A percentile compares a stretch with the other conserved stretches of the same genome.
Evolutionary conservation across 495 filamentous ascomycete species (phyloP).

Genomic region (Thozetella sp.): DNA sequence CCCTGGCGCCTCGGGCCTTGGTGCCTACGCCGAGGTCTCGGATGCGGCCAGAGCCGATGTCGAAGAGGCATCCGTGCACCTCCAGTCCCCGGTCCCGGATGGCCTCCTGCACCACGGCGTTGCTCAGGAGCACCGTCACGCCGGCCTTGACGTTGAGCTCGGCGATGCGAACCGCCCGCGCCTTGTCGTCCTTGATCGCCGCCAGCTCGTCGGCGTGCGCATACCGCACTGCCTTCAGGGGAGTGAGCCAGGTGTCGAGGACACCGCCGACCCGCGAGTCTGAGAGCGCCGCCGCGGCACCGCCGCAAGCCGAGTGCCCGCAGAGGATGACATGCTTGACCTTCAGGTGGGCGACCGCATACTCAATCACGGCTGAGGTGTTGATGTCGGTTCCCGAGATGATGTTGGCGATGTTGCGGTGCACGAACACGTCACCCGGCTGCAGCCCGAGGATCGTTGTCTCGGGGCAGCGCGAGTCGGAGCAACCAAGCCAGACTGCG

Average conservation of each 20-base stretch:
- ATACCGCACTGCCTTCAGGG: conserved; percentile 62
- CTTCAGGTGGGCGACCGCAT: conserved; percentile 71
- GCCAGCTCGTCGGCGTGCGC: conserved; percentile 57
- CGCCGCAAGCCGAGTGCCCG: conserved; percentile 83
- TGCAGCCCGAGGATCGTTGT: conserved; percentile 79
- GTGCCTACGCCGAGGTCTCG: conserved; percentile 57
- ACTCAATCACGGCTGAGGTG: conserved; percentile 79
- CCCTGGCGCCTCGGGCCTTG: conserved; percentile 20
- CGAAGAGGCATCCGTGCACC: conserved; percentile 74
- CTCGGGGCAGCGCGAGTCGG: conserved; percentile 86
- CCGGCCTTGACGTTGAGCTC: conserved; percentile 74
- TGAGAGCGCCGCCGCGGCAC: conserved; percentile 68
- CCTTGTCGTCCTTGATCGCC: conserved; percentile 44
- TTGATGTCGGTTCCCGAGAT: conserved; percentile 76
- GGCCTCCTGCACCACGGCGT: conserved; percentile 61
- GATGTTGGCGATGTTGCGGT: conserved; percentile 95
- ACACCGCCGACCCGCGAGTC: conserved; percentile 70
- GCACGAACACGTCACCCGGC: conserved; percentile 89
- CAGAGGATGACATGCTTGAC: conserved; percentile 85
- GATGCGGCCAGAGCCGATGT: conserved; percentile 62
- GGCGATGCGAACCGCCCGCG: conserved; percentile 54
- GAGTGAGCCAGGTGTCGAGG: conserved; percentile 82
- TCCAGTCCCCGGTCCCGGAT: conserved; percentile 68
- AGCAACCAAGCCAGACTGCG: conserved; percentile 86
- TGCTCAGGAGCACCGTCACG: conserved; percentile 62